Evolutionary conservation across 768 basidiomycete species (phyloP), one percentile per base, ranked within the genome.

Genomic region (Naganishia onofrii): DNA sequence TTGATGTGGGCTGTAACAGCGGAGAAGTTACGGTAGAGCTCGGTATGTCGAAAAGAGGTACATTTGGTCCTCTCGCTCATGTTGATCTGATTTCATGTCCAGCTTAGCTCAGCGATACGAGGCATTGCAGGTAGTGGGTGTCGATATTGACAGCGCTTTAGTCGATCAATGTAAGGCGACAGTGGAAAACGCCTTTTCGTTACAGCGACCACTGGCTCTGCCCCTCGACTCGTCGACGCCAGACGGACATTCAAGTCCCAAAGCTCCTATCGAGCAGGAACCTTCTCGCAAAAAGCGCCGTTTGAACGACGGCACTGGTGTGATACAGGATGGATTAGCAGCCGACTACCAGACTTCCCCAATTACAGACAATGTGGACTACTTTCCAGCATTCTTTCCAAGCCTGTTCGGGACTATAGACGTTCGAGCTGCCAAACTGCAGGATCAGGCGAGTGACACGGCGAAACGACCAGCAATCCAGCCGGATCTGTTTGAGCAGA

Each of bases 111-210:
- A 67, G 36, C 54, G 70, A 28, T 66, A 57, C 38, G 34, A 65
- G 29, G 53, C 72, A 19, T 15, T 28, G 32, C 34, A 31, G 21
- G 69, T 73, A 8, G 57, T 70, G 3, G 72, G 72, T 12, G 72
- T 73, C 1, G 72, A 73, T 31, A 67, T 73, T 51, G 85, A 85
- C 15, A 88, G 91, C 66, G 88, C 92, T 77, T 85, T 85, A 23
- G 89, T 90, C 74, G 46, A 46, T 9, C 56, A 44, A 10, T 73
- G 72, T 34, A 31, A 54, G 28, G 19, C 21, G 0, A 73, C 72
- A n/a, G 57, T 69, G 21, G 57, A 70, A 64, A 46, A 60, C 8
- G 66, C 69, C 15, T 70, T 57, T 23, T 70, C 69, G 6, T n/a
- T 63, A 19, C 68, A 73, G 26, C 51, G 44, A 17, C 72, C 72